These are phyloP conservation scores for Lepidium aucheri DNA, from an alignment of 345 rosid genomes.

Conservation along the genomic window DNA sequence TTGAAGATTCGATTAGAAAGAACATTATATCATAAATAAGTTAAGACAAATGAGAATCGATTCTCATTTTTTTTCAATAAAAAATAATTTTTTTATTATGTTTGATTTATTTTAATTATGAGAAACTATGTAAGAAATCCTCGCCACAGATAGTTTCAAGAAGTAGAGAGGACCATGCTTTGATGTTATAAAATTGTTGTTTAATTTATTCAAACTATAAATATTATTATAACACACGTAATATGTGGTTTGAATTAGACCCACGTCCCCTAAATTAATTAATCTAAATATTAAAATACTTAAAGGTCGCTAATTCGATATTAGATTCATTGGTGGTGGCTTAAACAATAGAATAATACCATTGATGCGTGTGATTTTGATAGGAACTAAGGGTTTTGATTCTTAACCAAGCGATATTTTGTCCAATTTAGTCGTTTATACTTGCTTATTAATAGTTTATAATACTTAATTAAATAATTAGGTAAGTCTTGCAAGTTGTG, in stretches of 20 bases:
- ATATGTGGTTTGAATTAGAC: constrained; percentile 16
- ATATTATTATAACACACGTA: constrained; percentile 3
- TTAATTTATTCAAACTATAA: neutral
- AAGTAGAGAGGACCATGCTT: constrained; percentile 22
- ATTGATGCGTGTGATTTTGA: constrained; percentile 13
- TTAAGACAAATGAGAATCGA: neutral
- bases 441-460: neutral
- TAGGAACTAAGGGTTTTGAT: neutral
- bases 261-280: constrained; percentile 16
- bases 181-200: constrained; percentile 7
- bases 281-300: neutral
- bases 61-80: no score
- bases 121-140: no score
- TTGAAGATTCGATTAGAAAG: constrained; percentile 1
- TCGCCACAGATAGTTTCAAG: no score
- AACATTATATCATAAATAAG: neutral
- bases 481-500: neutral
- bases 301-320: neutral
- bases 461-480: neutral
- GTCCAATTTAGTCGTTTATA: neutral
- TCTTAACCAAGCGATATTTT: constrained; percentile 12
- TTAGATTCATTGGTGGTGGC: constrained; percentile 8
- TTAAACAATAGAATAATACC: neutral
- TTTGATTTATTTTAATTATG: no score
- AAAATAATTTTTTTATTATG: no score